These are phyloP conservation scores for Akanthomyces lecanii DNA, from an alignment of 2,329 filamentous ascomycete genomes.

Conservation along the genomic window DNA sequence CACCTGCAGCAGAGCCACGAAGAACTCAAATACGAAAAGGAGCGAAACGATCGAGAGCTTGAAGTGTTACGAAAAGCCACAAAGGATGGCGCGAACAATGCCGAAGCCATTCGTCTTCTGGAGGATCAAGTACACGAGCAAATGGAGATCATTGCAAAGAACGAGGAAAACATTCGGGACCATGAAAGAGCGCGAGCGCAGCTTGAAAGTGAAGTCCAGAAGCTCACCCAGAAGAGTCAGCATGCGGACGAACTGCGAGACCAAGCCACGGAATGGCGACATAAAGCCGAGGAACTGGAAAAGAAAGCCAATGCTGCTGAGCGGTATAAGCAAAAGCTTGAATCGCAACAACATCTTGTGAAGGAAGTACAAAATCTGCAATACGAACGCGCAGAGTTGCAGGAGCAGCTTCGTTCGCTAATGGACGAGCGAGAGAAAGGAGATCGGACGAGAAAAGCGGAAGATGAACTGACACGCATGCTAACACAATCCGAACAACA, in stretches of 20 bases:
- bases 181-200: slow-evolving; percentile 42
- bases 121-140: slow-evolving; percentile 59
- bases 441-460: slow-evolving; percentile 33
- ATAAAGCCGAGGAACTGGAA: slow-evolving; percentile 53
- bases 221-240: slow-evolving; percentile 43
- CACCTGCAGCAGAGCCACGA: slow-evolving; percentile 60
- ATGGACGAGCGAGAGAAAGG: slow-evolving; percentile 32
- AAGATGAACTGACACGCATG: slow-evolving; percentile 39
- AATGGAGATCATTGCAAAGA: slow-evolving; percentile 63
- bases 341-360: slow-evolving; percentile 51
- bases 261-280: slow-evolving; percentile 55
- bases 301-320: slow-evolving; percentile 62
- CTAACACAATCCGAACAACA: slow-evolving; percentile 39
- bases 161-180: slow-evolving; percentile 52
- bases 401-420: slow-evolving; percentile 42
- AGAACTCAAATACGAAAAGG: slow-evolving; percentile 59
- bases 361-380: slow-evolving; percentile 53
- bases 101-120: slow-evolving; percentile 49
- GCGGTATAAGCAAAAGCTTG: slow-evolving; percentile 59
- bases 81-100: slow-evolving; percentile 49
- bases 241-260: slow-evolving; percentile 52
- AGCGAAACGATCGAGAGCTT: slow-evolving; percentile 52
- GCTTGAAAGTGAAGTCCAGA: slow-evolving; percentile 51
- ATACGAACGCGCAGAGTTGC: slow-evolving; percentile 50
- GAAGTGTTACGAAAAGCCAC: slow-evolving; percentile 47